These are phyloP conservation scores for Funneliformis caledonium DNA, from an alignment of 371 early-diverging fungal genomes.

Conservation along the genomic window DNA sequence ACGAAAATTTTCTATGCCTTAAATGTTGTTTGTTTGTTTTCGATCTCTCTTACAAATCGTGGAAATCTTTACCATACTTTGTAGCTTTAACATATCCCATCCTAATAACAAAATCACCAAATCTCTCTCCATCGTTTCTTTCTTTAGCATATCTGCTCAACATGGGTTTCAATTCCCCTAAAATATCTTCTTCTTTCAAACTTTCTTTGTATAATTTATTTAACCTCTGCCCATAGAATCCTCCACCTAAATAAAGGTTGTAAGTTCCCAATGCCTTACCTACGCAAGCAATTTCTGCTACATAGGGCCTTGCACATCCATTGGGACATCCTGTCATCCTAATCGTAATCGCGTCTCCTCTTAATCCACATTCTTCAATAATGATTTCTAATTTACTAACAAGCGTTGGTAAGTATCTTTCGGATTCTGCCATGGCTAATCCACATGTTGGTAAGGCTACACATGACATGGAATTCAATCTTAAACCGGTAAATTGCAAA, in stretches of 20 bases:
- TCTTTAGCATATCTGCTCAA: conserved; percentile 80
- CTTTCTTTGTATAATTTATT: conserved; percentile 90
- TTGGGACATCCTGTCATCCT: conserved; percentile 98
- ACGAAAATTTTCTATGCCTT: too few species aligned
- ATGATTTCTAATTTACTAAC: conserved; percentile 76
- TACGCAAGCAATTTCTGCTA: conserved; percentile 93
- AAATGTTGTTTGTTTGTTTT: too few species aligned
- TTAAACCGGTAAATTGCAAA: conserved; percentile 74
- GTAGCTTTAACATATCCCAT: conserved; percentile 85
- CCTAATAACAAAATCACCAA: conserved; percentile 94
- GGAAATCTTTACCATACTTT: conserved; percentile 77
- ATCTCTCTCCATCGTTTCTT: conserved; percentile 75
- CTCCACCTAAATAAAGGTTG: conserved; percentile 94
- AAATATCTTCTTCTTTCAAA: conserved; percentile 84
- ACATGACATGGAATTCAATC: conserved; percentile 93
- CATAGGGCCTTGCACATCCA: conserved; percentile 92
- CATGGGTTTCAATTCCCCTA: conserved; percentile 74
- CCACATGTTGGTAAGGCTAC: conserved; percentile 94
- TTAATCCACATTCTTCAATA: conserved; percentile 79
- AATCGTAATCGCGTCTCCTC: conserved; percentile 87
- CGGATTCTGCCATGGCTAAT: conserved; percentile 95
- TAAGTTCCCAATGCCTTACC: conserved; percentile 93
- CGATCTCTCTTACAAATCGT: conserved; percentile 54
- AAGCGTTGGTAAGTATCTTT: conserved; percentile 89
- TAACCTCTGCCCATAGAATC: conserved; percentile 82